phyloP scores from a whole-genome alignment of 768 basidiomycete genomes.

The Mrakia hoshinonis region DNA sequence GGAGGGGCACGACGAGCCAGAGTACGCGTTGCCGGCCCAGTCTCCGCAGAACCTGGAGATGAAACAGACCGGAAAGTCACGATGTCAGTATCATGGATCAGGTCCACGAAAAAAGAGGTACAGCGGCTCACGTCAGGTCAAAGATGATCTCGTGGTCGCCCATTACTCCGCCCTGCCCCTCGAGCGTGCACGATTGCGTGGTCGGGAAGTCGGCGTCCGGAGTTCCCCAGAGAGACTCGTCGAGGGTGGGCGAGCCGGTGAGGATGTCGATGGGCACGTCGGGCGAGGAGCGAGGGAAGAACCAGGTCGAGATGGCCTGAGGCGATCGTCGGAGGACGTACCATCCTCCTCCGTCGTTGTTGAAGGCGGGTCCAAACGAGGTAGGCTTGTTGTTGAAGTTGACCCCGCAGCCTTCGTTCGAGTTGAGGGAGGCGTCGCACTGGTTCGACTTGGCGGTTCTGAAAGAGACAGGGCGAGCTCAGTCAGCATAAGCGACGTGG shows the following conservation, averaged over 20 bases:
- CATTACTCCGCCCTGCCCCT: not conserved
- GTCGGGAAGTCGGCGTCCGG: slow-evolving; percentile 75
- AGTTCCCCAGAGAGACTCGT: slow-evolving; percentile 64
- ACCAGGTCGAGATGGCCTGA: slow-evolving; percentile 63
- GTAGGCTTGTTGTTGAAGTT: slow-evolving; percentile 49
- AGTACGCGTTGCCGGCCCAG: slow-evolving; percentile 63
- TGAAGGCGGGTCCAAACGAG: slow-evolving; percentile 79
- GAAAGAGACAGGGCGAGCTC: slow-evolving; percentile 50
- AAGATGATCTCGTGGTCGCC: slow-evolving; percentile 6
- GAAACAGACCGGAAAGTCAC: not conserved
- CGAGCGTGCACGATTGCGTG: slow-evolving; percentile 34
- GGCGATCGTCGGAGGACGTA: slow-evolving; percentile 77
- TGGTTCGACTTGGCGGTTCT: slow-evolving; percentile 38
- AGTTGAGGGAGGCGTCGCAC: slow-evolving; percentile 38
- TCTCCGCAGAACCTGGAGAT: slow-evolving; percentile 79
- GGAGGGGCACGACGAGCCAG: slow-evolving; percentile 67
- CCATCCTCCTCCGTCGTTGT: slow-evolving; percentile 69
- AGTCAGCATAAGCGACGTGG: too few relatives aligned
- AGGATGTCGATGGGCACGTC: slow-evolving; percentile 68
- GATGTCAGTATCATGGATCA: slow-evolving; percentile 17
- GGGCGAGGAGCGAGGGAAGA: slow-evolving; percentile 54
- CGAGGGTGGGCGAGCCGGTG: slow-evolving; percentile 50
- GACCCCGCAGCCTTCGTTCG: slow-evolving; percentile 63
- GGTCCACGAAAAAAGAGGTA: slow-evolving; percentile 49
- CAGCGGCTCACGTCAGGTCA: slow-evolving; percentile 35